Conservation (phyloP, 768 basidiomycete genomes). For the Naganishia antarctica region DNA sequence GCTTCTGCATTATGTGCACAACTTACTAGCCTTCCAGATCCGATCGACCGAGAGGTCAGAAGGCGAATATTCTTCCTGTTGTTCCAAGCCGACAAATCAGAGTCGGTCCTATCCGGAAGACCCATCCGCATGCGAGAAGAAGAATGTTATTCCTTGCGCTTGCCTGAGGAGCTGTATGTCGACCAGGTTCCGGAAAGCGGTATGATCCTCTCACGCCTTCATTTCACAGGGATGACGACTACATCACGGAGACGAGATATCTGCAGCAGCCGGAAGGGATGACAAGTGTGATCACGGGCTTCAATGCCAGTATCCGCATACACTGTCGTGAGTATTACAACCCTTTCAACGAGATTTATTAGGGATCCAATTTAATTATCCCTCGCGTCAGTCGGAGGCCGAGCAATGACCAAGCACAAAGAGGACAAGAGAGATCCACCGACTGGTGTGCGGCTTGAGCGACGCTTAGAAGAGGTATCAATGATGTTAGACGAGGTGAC, state of each 20-base stretch:
- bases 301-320: constrained; percentile 80
- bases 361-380: too few relatives aligned
- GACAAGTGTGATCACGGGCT: constrained; percentile 76
- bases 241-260: constrained; percentile 79
- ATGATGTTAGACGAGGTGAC: constrained; percentile 73
- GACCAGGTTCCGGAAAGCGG: constrained; percentile 25
- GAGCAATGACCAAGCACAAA: constrained; percentile 36
- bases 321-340: constrained; percentile 51
- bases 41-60: constrained; percentile 82
- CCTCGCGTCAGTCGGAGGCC: constrained; percentile 34
- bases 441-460: constrained; percentile 33
- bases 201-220: background rate
- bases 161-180: constrained; percentile 44
- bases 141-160: constrained; percentile 58
- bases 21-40: constrained; percentile 68
- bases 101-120: constrained; percentile 64
- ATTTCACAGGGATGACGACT: constrained; percentile 50
- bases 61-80: constrained; percentile 82
- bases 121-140: constrained; percentile 83
- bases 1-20: constrained; percentile 52
- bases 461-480: constrained; percentile 69
- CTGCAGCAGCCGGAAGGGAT: constrained; percentile 81
- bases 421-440: constrained; percentile 38
- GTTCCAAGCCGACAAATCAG: constrained; percentile 83
- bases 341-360: too few relatives aligned